Conservation (phyloP, 176 grass and related monocot species). For the Saccharum spontaneum region DNA sequence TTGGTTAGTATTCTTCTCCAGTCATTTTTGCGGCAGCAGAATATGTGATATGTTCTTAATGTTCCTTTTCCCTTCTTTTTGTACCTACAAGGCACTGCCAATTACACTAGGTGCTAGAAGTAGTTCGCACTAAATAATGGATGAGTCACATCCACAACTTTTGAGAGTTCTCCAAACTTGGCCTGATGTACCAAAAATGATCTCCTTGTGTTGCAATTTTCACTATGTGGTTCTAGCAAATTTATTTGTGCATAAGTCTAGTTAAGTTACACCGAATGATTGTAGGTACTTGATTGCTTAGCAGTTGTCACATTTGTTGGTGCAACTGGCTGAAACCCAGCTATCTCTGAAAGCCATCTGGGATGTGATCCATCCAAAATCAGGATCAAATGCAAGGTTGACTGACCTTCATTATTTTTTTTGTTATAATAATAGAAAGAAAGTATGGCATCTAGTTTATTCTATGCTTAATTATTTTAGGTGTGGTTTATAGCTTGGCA, state of each 20-base stretch:
- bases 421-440: not conserved
- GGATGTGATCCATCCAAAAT: constrained; percentile 90
- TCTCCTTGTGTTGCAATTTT: constrained; percentile 49
- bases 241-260: not conserved
- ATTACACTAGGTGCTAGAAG: constrained; percentile 65
- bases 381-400: constrained; percentile 62
- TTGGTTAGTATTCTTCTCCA: constrained; percentile 41
- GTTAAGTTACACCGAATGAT: not conserved
- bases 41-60: constrained; percentile 18
- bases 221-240: not conserved
- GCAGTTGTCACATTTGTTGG: constrained; percentile 72
- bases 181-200: constrained; percentile 61
- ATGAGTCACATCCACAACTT: constrained; percentile 60
- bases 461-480: constrained; percentile 25
- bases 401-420: not conserved
- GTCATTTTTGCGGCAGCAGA: not conserved
- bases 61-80: constrained; percentile 9
- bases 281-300: constrained; percentile 73
- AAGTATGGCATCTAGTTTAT: not conserved
- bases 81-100: constrained; percentile 46
- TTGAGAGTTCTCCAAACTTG: constrained; percentile 60
- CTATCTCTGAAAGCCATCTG: constrained; percentile 68
- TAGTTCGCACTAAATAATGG: constrained; percentile 65
- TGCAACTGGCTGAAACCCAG: constrained; percentile 77
- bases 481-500: not conserved